These are phyloP conservation scores for Corchorus olitorius DNA, from an alignment of 345 rosid species.

Conservation along the genomic window DNA sequence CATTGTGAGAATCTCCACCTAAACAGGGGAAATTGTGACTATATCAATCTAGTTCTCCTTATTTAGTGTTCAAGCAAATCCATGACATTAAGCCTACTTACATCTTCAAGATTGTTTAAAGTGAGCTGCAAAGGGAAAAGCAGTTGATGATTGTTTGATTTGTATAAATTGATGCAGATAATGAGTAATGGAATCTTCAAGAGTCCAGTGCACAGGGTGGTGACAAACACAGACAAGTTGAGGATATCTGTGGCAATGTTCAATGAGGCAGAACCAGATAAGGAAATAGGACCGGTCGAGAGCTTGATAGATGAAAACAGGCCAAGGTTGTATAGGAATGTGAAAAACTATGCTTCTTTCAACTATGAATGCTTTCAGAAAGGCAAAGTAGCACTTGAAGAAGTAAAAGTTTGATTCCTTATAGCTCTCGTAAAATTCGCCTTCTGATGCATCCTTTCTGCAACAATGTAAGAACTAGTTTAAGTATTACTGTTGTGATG, in stretches of 20 bases:
- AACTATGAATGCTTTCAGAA: constrained; percentile 47
- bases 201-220: constrained; percentile 51
- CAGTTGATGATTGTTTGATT: background rate
- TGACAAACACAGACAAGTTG: constrained; percentile 42
- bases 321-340: constrained; percentile 42
- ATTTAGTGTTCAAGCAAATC: background rate
- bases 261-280: constrained; percentile 43
- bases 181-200: constrained; percentile 62
- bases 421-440: background rate
- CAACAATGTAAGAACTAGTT: background rate
- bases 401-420: constrained; percentile 25
- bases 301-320: constrained; percentile 34
- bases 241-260: constrained; percentile 50
- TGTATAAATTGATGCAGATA: constrained; percentile 36
- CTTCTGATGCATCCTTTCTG: background rate
- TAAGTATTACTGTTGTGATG: background rate
- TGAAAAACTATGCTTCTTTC: constrained; percentile 44
- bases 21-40: background rate
- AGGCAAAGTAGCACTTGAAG: constrained; percentile 44
- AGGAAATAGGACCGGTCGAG: constrained; percentile 38
- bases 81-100: background rate
- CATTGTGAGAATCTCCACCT: background rate
- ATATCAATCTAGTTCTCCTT: background rate
- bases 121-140: background rate
- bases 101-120: background rate